These are phyloP conservation scores for Microcera coccophila DNA, from an alignment of 2,329 filamentous ascomycete species.

Conservation along the genomic window DNA sequence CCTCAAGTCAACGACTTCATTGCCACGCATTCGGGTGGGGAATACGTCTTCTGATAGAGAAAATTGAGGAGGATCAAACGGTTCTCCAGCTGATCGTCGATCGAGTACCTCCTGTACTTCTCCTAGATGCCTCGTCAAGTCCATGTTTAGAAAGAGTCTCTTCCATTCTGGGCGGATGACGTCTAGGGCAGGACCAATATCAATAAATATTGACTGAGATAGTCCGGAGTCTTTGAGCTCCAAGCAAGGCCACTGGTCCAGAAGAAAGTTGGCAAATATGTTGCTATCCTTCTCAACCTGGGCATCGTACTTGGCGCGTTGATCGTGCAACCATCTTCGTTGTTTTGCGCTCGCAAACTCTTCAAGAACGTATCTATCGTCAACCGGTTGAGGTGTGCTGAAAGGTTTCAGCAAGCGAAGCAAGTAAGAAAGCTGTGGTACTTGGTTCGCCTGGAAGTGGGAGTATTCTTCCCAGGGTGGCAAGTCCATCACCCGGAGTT, in stretches of 20 bases:
- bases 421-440: slow-evolving; percentile 16
- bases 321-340: slow-evolving; percentile 16
- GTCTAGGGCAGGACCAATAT: slow-evolving; percentile 20
- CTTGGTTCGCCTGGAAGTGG: slow-evolving; percentile 20
- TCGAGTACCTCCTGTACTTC: slow-evolving; percentile 19
- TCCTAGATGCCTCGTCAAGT: slow-evolving; percentile 17
- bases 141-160: slow-evolving; percentile 20
- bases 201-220: slow-evolving; percentile 15
- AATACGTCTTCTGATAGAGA: slow-evolving; percentile 17
- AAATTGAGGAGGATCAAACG: slow-evolving; percentile 9
- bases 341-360: slow-evolving; percentile 22
- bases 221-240: slow-evolving; percentile 18
- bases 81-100: slow-evolving; percentile 8
- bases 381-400: slow-evolving; percentile 4
- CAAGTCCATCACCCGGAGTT: slow-evolving; percentile 12
- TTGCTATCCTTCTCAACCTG: slow-evolving; percentile 24
- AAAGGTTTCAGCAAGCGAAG: slow-evolving; percentile 21
- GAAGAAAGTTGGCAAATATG: slow-evolving; percentile 18
- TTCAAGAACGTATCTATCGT: slow-evolving; percentile 8
- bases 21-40: slow-evolving; percentile 15
- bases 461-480: slow-evolving; percentile 20
- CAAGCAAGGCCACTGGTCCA: slow-evolving; percentile 24
- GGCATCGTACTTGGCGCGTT: slow-evolving; percentile 15
- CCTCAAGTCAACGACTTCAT: slow-evolving; percentile 14
- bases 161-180: slow-evolving; percentile 25